phyloP scores from a whole-genome alignment of 2,329 filamentous ascomycete genomes.

The Colletotrichum aenigma region DNA sequence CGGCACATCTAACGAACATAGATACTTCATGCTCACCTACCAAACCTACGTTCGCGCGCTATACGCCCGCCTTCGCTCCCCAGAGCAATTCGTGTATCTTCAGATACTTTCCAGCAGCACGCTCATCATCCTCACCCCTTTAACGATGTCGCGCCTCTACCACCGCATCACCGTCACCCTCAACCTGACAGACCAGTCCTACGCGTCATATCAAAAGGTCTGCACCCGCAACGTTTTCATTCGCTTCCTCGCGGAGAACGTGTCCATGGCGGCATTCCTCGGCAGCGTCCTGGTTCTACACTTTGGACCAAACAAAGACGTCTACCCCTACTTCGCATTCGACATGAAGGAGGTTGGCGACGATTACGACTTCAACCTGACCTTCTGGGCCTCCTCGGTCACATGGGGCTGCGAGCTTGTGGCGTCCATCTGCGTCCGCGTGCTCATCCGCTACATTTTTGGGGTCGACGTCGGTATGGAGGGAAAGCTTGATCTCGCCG shows the following conservation, averaged over 20 bases:
- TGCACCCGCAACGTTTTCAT: constrained; percentile 71
- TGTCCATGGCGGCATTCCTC: constrained; percentile 71
- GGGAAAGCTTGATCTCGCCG: constrained; percentile 66
- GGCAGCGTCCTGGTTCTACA: constrained; percentile 70
- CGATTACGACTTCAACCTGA: constrained; percentile 66
- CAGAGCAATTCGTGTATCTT: constrained; percentile 67
- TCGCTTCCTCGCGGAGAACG: constrained; percentile 69
- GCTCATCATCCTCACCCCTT: constrained; percentile 66
- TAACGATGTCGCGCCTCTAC: constrained; percentile 65
- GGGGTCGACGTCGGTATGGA: constrained; percentile 67
- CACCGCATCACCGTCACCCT: constrained; percentile 60
- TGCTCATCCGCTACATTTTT: constrained; percentile 63
- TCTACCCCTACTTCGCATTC: constrained; percentile 74
- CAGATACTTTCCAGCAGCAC: constrained; percentile 67
- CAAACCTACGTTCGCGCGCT: constrained; percentile 73
- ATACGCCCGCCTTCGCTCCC: constrained; percentile 70
- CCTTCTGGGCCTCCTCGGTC: constrained; percentile 65
- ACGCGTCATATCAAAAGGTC: constrained; percentile 68
- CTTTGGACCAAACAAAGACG: constrained; percentile 69
- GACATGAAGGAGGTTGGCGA: constrained; percentile 44
- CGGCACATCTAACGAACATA: constrained; percentile 29
- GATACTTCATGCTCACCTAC: constrained; percentile 72
- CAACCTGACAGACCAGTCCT: constrained; percentile 62
- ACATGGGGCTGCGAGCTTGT: constrained; percentile 72
- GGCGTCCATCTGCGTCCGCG: constrained; percentile 63